Evolutionary conservation across 345 rosid genomes (phyloP), one percentile per base, ranked within the genome.

Genomic region (Eucalyptus lansdowneana): DNA sequence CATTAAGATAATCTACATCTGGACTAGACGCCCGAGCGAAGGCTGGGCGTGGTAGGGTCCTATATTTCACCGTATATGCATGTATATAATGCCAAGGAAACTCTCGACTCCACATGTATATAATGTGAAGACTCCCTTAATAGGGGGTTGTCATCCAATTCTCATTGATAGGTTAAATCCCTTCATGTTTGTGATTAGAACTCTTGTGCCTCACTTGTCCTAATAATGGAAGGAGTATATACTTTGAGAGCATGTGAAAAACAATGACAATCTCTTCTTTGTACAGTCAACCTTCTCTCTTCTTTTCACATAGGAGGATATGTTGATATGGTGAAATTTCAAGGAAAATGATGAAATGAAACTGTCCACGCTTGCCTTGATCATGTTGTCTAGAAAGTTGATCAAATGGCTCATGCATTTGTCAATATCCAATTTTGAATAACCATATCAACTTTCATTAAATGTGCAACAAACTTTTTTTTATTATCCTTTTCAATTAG

Each of bases 401-500:
- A 53, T 53, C 58, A 21, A 53, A 8, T 4, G 58, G 25, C 58
- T 53, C 15, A 29, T 27, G 31, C 34, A 56, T 56, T 2, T 29
- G 16, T n/a, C 4, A 4, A 14, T 15, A n/a, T 29, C 14, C 34
- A 29, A 62, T 29, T 62, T 29, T 14, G 17, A 29, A 62, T 65
- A 15, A n/a, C 3, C 37, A n/a, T n/a, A n/a, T 15, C 11, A 8
- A n/a, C 21, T 15, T 15, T n/a, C 8, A n/a, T n/a, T n/a, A 5
- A n/a, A 65, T 8, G 21, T n/a, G 19, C 21, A n/a, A 8, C 2
- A 16, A n/a, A 2, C 2, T 7, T 14, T 65, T 62, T 62, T 9
- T 15, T 3, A 8, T 14, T 1, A 14, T 65, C 21, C 3, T 29
- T 4, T 2, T n/a, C 21, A n/a, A n/a, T n/a, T 7, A 3, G 6